Conservation (phyloP, 306 rosid species). For the Sicyos edulis region DNA sequence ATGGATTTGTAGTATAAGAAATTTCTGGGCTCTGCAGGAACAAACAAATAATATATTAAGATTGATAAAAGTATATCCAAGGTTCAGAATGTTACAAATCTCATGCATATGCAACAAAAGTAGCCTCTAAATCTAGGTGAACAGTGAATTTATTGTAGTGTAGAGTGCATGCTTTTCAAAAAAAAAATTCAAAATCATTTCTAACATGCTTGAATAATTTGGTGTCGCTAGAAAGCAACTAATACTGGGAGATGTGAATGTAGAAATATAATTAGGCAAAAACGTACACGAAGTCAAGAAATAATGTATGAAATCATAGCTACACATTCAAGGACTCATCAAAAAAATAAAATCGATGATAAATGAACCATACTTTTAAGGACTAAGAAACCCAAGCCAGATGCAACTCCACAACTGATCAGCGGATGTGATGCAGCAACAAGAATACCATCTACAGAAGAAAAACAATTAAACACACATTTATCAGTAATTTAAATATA, state of each 20-base stretch:
- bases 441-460: conserved; percentile 56
- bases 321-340: neutral
- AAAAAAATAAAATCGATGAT: neutral
- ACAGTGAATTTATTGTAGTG: neutral
- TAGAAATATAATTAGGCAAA: neutral
- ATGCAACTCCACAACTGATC: conserved; percentile 52
- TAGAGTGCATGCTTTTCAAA: neutral
- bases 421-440: conserved; percentile 72
- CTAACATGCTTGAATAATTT: neutral
- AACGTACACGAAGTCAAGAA: neutral
- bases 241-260: neutral
- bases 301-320: neutral
- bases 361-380: conserved; percentile 49
- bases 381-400: conserved; percentile 49
- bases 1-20: conserved; percentile 58
- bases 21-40: conserved; percentile 63
- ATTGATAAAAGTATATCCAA: conserved; percentile 15
- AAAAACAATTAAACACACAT: conserved; percentile 18
- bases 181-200: neutral
- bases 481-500: conserved; percentile 11
- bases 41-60: conserved; percentile 21
- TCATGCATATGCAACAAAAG: conserved; percentile 7
- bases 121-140: conserved; percentile 14
- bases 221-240: neutral
- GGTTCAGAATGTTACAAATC: conserved; percentile 13